These are phyloP conservation scores for Neoarthrinium moseri DNA, from an alignment of 2,329 filamentous ascomycete species.

Conservation along the genomic window DNA sequence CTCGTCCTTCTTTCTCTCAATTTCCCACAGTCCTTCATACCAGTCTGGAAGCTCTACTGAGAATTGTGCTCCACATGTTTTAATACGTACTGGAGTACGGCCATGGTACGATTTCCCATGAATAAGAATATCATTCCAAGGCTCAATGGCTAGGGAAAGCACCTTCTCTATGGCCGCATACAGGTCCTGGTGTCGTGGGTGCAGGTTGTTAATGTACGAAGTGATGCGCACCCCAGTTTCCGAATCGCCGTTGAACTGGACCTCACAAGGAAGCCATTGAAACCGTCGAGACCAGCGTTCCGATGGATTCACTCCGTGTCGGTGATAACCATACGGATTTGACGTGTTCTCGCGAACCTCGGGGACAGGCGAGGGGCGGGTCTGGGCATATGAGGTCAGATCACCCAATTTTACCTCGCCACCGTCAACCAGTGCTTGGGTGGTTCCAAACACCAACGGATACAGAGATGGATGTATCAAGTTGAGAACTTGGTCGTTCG, in stretches of 20 bases:
- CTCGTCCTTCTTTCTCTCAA: slow-evolving; percentile 1
- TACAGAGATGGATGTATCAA: slow-evolving; percentile 65
- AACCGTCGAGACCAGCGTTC: slow-evolving; percentile 15
- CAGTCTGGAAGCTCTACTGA: background rate
- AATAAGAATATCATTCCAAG: slow-evolving; percentile 38
- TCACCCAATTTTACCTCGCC: background rate
- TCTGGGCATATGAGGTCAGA: background rate
- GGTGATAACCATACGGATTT: background rate
- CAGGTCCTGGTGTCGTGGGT: slow-evolving; percentile 63
- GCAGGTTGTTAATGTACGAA: slow-evolving; percentile 62
- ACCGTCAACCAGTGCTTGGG: slow-evolving; percentile 37
- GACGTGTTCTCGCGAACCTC: background rate
- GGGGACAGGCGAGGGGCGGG: background rate
- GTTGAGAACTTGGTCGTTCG: slow-evolving; percentile 56
- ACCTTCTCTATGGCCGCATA: slow-evolving; percentile 50
- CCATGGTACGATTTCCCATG: slow-evolving; percentile 6
- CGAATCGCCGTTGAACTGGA: slow-evolving; percentile 34
- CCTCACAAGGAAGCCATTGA: slow-evolving; percentile 51
- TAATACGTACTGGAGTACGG: background rate
- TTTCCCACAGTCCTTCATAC: background rate
- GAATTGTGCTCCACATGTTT: background rate
- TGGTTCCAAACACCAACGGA: slow-evolving; percentile 54
- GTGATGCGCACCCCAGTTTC: slow-evolving; percentile 36
- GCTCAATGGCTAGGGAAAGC: slow-evolving; percentile 38
- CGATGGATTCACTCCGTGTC: background rate